These are phyloP conservation scores for Phytomonas francai DNA, from an alignment of 208 protist genomes.

Conservation along the genomic window DNA sequence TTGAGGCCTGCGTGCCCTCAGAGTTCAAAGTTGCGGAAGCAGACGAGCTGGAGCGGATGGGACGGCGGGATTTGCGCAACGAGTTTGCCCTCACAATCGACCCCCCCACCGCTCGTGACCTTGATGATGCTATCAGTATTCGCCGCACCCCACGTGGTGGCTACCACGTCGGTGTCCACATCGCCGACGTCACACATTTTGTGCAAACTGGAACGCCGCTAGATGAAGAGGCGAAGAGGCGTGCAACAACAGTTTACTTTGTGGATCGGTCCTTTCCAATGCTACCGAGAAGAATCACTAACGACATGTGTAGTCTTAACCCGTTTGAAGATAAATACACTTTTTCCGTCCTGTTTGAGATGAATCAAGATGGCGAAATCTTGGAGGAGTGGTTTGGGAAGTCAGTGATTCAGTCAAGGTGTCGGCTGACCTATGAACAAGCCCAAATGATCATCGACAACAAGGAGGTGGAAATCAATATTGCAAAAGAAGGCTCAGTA, in stretches of 20 bases:
- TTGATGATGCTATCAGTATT: conserved; percentile 88
- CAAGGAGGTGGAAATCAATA: conserved; percentile 21
- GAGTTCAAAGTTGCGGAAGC: conserved; percentile 33
- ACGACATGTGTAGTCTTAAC: conserved; percentile 87
- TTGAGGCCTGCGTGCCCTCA: conserved; percentile 48
- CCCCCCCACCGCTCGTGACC: conserved; percentile 74
- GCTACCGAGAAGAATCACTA: conserved; percentile 84
- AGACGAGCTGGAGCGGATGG: conserved; percentile 29
- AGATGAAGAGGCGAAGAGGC: conserved; percentile 78
- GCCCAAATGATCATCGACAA: conserved; percentile 74
- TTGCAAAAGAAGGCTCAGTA: conserved; percentile 17
- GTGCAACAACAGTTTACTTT: conserved; percentile 85
- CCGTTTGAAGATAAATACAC: conserved; percentile 78
- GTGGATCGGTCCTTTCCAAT: conserved; percentile 87
- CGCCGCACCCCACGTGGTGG: conserved; percentile 12
- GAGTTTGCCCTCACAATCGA: conserved; percentile 88
- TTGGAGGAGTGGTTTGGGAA: conserved; percentile 80
- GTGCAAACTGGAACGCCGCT: conserved; percentile 57
- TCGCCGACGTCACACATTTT: conserved; percentile 92
- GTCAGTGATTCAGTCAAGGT: conserved; percentile 84
- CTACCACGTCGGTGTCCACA: conserved; percentile 92
- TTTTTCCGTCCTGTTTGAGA: conserved; percentile 82
- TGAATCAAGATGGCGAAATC: conserved; percentile 60
- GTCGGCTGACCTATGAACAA: conserved; percentile 77
- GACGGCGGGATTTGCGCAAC: conserved; percentile 60